Percentiles rank a stretch among this genome's conserved stretches.
Evolutionary conservation across 345 rosid genomes (phyloP).

Genomic region (Sisymbrium irio): DNA sequence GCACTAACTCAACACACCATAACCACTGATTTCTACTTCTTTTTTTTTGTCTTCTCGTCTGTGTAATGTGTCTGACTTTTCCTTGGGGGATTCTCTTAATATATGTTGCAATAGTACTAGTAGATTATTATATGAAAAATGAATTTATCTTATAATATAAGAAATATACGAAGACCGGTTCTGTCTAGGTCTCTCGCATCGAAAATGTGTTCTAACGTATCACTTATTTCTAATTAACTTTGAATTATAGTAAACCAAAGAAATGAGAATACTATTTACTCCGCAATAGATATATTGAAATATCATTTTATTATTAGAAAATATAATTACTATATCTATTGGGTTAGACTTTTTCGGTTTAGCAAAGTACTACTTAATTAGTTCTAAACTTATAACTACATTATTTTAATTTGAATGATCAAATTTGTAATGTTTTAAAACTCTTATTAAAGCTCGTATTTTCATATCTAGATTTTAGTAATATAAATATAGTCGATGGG

Average conservation of each 20-base stretch:
- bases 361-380: too few species aligned
- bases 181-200: background rate
- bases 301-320: too few species aligned
- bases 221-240: background rate
- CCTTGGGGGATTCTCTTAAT: background rate
- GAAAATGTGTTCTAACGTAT: background rate
- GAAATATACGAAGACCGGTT: background rate
- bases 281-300: too few species aligned
- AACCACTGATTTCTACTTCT: background rate
- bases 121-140: background rate
- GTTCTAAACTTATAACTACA: background rate
- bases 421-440: too few species aligned
- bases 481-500: background rate
- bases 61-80: background rate
- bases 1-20: constrained; percentile 32
- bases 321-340: too few species aligned
- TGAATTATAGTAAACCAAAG: background rate
- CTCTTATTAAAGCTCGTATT: too few species aligned
- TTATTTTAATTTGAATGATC: background rate
- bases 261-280: background rate
- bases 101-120: background rate
- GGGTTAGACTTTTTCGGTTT: too few species aligned
- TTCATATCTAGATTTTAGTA: background rate
- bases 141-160: background rate
- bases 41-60: background rate